phyloP scores from a whole-genome alignment of 2,329 filamentous ascomycete species.

The Calonectria honghensis region DNA sequence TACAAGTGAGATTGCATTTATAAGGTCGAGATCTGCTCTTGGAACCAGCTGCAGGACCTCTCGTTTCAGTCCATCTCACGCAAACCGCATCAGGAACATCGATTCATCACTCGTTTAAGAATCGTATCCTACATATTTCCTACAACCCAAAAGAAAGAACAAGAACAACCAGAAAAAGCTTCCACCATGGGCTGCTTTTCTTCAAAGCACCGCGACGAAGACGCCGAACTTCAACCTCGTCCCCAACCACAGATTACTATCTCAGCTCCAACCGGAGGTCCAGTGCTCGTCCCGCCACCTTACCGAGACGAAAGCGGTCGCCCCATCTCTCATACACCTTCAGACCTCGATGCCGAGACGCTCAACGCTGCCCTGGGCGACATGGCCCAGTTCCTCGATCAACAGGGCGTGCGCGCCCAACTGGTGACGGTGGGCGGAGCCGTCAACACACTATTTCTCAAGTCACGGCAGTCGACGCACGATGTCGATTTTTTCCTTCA shows the following conservation, averaged over 20 bases:
- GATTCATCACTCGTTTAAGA: neutral
- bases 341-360: neutral
- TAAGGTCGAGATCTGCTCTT: neutral
- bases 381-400: neutral
- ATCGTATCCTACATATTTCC: neutral
- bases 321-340: neutral
- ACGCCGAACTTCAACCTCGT: neutral
- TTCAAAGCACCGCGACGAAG: neutral
- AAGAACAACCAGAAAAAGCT: neutral
- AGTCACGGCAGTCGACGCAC: constrained; percentile 10
- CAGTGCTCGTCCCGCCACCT: neutral
- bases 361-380: neutral
- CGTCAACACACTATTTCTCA: neutral
- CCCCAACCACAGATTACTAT: neutral
- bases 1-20: neutral
- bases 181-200: neutral
- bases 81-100: neutral
- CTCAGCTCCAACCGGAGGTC: neutral
- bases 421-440: neutral
- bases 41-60: too few relatives aligned
- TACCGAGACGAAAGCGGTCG: constrained; percentile 1
- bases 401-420: neutral
- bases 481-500: constrained; percentile 11
- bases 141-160: neutral
- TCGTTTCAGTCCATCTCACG: neutral